Base-by-base conservation (phyloP, 345 rosid genomes). In the Eucalyptus albens region DNA sequence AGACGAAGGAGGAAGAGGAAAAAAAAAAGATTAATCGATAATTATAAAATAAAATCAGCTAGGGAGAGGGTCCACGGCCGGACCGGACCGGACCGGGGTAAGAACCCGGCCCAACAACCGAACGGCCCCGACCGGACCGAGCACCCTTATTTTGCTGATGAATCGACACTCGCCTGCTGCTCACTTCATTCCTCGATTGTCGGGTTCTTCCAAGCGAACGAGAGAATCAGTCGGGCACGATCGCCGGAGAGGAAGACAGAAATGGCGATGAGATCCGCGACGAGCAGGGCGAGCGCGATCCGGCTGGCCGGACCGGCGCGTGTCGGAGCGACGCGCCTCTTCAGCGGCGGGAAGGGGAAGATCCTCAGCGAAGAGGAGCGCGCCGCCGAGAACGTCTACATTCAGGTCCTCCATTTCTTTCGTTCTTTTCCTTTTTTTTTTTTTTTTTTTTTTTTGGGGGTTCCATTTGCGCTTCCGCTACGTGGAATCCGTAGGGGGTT, bases 301-400 rank as follows among this genome's bases (percentile, higher is more conserved):
- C 93, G 97, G 14, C 45, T 93, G 19, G 90, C 94, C 90, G 89
- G 87, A 49, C 90, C 96, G 89, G 86, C 91, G 92, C 94, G 92
- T 15, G 59, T 53, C 90, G 89, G 88, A 69, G 89, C 96, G 89
- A 83, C 91, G 92, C 94, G 92, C 13, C 92, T 87, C 93, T 94
- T 96, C 91, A 92, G 95, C 90, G 98, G 93, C 85, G 94, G 37
- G 60, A 95, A 85, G 92, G 99, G 98, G 88, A 95, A 96, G 50
- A 29, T 97, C 80, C 93, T 97, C 49, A 92, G 97, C 90, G 97
- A 97, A 86, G 98, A 96, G 93, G 98, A 97, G 86, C 98, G 95
- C 65, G 99, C 97, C 59, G 93, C 93, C 44, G 98, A 97, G 93
- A 93, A 27, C 93, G 91, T 96, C 67, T 96, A 94, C 92, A 94